Evolutionary conservation across 495 filamentous ascomycete genomes (phyloP), one percentile per base, ranked within the genome.

Genomic region (Lepraria neglecta): DNA sequence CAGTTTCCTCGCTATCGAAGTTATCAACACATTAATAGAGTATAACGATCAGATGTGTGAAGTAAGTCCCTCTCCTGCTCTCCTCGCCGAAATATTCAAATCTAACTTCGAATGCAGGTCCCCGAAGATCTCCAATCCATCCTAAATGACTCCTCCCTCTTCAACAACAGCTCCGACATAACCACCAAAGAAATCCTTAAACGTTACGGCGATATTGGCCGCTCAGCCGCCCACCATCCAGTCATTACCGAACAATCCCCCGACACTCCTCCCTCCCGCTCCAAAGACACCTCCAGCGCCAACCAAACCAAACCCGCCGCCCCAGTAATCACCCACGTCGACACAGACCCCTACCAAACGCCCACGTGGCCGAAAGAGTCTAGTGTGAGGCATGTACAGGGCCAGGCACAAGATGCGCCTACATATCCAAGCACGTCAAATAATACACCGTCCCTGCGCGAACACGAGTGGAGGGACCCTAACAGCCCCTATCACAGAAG

Each of bases 121-220:
- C 94, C 94, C 6, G 91, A 92, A 73, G 92, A 97, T 68, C 73
- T 98, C 38, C 84, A 91, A 69, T 85, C 87, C 21, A 87, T 96
- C 62, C 79, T 98, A 33, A 87, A 84, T 67, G 92, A 97, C 70
- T 84, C 85, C 42, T 80, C 80, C 27, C 82, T 97, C 50, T 91
- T 95, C 72, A 87, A 82, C 71, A 87, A 83, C 65, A 85, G 79
- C 62, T 83, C 85, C 44, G 92, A 99, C 58, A 84, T 97, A 52
- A 97, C 95, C 2, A 92, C 92, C 2, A 97, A 99, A 70, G 94
- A 97, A 69, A 97, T 99, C 56, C 81, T 99, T 27, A 91, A 91
- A 71, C 82, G 88, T 45, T 92, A 92, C 70, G 89, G 87, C 7
- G 87, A 91, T 64, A 88, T 92, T 64, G 80, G 80, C 43, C 78